These are phyloP conservation scores for Dianthus caryophyllus DNA, from an alignment of 148 eudicot species.

Conservation along the genomic window DNA sequence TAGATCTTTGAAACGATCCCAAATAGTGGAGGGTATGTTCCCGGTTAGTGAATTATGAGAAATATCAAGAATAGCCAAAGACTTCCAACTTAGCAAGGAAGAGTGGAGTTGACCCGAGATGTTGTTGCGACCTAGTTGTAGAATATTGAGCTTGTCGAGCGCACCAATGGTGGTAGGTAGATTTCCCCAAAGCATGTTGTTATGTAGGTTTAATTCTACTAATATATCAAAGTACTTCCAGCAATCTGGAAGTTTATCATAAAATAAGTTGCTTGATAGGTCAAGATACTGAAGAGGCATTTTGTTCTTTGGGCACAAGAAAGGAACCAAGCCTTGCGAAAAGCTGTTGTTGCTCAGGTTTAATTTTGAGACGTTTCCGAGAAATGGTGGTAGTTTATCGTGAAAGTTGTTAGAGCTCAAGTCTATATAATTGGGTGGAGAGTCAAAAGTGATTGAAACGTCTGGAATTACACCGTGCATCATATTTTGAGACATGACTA, in stretches of 20 bases:
- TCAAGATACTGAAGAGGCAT: neutral
- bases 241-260: constrained; percentile 20
- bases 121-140: constrained; percentile 13
- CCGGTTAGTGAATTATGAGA: constrained; percentile 11
- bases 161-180: constrained; percentile 6
- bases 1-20: neutral
- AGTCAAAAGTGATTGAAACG: neutral
- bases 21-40: neutral
- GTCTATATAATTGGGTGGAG: neutral
- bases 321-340: neutral
- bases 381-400: constrained; percentile 22
- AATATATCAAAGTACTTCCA: neutral
- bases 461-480: constrained; percentile 13
- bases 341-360: constrained; percentile 20
- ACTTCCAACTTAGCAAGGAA: neutral
- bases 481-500: constrained; percentile 19
- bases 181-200: neutral
- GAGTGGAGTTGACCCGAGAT: neutral
- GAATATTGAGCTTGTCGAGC: neutral
- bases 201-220: neutral
- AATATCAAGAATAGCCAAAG: constrained; percentile 5
- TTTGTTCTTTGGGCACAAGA: constrained; percentile 14
- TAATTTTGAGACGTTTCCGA: neutral
- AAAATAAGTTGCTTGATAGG: constrained; percentile 21
- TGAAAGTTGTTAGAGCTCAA: constrained; percentile 20